Base-by-base conservation (phyloP, 306 rosid genomes). In the Chamaecrista fasciculata region DNA sequence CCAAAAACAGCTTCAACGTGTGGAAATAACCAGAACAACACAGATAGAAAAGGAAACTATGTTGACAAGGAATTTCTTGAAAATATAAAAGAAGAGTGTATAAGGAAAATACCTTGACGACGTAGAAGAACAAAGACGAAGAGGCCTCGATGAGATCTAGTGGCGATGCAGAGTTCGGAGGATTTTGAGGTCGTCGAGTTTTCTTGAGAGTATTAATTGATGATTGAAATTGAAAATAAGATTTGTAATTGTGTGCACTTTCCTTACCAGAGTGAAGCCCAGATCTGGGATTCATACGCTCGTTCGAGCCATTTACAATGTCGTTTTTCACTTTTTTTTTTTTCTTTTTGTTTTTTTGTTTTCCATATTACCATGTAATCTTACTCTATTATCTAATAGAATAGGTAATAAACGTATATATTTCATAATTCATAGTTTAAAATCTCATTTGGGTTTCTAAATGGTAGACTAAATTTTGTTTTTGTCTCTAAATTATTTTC, bases 1-100 rank as follows among this genome's bases (percentile, higher is more conserved):
- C 44, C 60, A 74, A 28, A 73, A 73, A 42, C 56, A 67, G 6
- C 39, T 62, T 46, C 20, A 51, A 37, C 44, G 43, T 16, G 2
- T 20, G 25, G 2, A 52, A 61, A 52, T 55, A 48, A 46, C 51
- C 62, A 49, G n/a, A 24, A 28, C 42, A 39, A 66, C 36, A 67
- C 24, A 47, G 7, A 50, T 25, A 7, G 44, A 44, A 50, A 7
- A n/a, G n/a, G 26, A 33, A 73, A 62, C 36, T 46, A 50, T 36
- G n/a, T 20, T 60, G 20, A 18, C 55, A 67, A 9, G 28, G 19
- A 51, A 21, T 1, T 18, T 1, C 0, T 2, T 4, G 19, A 48
- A 34, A 59, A 29, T 3, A 16, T 8, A 23, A 21, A 33, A 33
- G 4, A 33, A 3, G 11, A 39, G 6, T 11, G 1, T 12, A 39